Evolutionary conservation across 1,284 basidiomycete species (phyloP).

Genomic region (Sporisorium sorghi): DNA sequence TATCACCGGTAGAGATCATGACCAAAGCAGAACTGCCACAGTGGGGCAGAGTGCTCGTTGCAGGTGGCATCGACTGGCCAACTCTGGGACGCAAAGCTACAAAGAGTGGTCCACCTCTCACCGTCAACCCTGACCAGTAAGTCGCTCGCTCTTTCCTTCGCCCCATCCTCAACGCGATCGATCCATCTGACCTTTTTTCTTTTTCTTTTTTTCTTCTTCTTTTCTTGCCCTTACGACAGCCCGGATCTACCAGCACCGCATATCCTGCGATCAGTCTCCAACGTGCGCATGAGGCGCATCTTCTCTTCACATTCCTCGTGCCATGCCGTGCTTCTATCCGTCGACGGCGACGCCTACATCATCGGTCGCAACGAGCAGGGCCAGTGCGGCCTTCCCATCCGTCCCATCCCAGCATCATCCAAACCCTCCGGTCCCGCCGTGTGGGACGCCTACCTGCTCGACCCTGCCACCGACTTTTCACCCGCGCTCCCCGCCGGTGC

Average conservation of each 20-base stretch:
- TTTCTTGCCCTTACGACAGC: no score
- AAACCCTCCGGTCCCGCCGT: slow-evolving; percentile 73
- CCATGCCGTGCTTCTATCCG: slow-evolving; percentile 58
- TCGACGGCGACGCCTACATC: slow-evolving; percentile 82
- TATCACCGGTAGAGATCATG: no score
- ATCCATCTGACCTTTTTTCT: not conserved
- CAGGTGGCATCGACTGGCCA: slow-evolving; percentile 84
- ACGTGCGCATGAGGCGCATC: slow-evolving; percentile 72
- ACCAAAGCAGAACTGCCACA: slow-evolving; percentile 35
- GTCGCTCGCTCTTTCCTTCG: slow-evolving; percentile 1
- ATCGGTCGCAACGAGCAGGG: slow-evolving; percentile 80
- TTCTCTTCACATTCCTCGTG: slow-evolving; percentile 58
- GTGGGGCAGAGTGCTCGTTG: slow-evolving; percentile 77
- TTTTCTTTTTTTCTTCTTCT: not conserved
- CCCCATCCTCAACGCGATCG: not conserved
- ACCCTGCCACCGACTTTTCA: slow-evolving; percentile 56
- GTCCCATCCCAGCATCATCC: slow-evolving; percentile 66
- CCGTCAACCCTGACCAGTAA: slow-evolving; percentile 43
- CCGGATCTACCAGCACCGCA: slow-evolving; percentile 86
- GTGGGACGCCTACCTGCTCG: slow-evolving; percentile 74
- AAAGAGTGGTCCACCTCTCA: slow-evolving; percentile 38
- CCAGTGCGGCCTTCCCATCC: slow-evolving; percentile 66
- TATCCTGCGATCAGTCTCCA: slow-evolving; percentile 86
- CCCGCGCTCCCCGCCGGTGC: slow-evolving; percentile 74
- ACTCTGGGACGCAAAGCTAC: slow-evolving; percentile 68